Evolutionary conservation across 192 early-diverging fungal genomes (phyloP), one percentile per base, ranked within the genome.

Genomic region (Chytriomyces hyalinus): DNA sequence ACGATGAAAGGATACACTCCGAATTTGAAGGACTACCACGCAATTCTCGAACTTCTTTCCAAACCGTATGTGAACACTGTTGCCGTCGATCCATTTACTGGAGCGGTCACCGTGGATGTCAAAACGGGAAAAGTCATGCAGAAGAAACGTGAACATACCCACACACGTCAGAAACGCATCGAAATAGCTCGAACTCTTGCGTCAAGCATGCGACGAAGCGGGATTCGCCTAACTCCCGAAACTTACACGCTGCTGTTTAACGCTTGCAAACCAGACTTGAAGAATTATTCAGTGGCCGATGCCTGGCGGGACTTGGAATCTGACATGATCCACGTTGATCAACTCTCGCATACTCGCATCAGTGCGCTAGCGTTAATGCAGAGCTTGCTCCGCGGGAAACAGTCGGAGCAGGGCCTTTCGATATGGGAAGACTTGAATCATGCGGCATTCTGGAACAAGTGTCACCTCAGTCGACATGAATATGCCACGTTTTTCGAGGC

Each of bases 21-120:
- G 8, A 11, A 7, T 11, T 6, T 62, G 10, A 22, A 8, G 6
- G 71, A 63, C 13, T 73, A 62, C 47, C 50, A 73, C 59, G 22
- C 71, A 10, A 24, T 73, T n/a, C n/a, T 73, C n/a, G n/a, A 15
- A 20, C 71, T 60, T 17, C 71, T 73, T 47, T 36, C 59, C n/a
- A 22, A 62, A 26, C 53, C 66, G 10, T 49, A 61, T 43, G 62
- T 44, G 43, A 26, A 43, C 69, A 59, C 53, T 15, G 9, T 15
- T 44, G 24, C 9, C 48, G 36, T 26, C 43, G 28, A 20, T 46
- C 13, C 44, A 11, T 13, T 11, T 3, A 49, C 13, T 46, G 17
- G 17, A 13, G 11, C 4, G 17, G n/a, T 11, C 43, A 8, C 28
- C 10, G 36, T 36, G 36, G 36, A 36, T 36, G 36, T 36, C 36